Evolutionary conservation across 371 early-diverging fungal genomes (phyloP).

Genomic region (Mucor circinelloides): DNA sequence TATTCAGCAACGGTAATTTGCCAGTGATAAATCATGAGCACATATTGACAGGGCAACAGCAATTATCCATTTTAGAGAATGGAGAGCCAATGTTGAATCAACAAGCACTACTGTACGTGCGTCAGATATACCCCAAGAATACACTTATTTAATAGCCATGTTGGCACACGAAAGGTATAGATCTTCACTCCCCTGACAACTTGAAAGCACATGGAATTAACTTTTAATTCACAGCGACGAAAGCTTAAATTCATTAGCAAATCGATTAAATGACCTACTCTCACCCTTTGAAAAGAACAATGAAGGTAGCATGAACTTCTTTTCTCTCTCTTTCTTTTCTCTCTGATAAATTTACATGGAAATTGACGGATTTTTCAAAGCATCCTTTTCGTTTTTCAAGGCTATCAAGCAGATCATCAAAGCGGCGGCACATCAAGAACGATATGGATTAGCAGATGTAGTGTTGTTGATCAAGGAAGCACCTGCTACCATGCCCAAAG

Average conservation of each 20-base stretch:
- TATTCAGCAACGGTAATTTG: not conserved
- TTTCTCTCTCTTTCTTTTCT: too few species aligned
- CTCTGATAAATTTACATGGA: not conserved
- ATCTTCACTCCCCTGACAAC: not conserved
- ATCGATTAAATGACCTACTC: constrained; percentile 11
- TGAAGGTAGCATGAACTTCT: constrained; percentile 3
- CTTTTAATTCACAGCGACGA: constrained; percentile 8
- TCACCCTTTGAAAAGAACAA: constrained; percentile 14
- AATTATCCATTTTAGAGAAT: constrained; percentile 18
- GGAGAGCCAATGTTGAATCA: constrained; percentile 17
- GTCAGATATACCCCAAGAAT: constrained; percentile 21
- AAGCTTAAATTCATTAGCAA: constrained; percentile 6
- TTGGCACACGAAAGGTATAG: constrained; percentile 25
- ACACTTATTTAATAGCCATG: constrained; percentile 16
- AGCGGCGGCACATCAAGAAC: constrained; percentile 18
- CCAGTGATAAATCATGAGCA: not conserved
- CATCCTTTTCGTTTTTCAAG: constrained; percentile 20
- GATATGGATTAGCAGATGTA: constrained; percentile 20
- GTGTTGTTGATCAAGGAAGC: constrained; percentile 12
- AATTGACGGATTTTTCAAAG: constrained; percentile 11
- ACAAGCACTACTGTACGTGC: not conserved
- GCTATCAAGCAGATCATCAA: constrained; percentile 32
- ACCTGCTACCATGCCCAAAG: constrained; percentile 13
- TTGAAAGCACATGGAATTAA: not conserved
- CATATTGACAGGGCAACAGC: constrained; percentile 1